Evolutionary conservation across 2,329 filamentous ascomycete genomes (phyloP).

Genomic region (Xylaria sp.): DNA sequence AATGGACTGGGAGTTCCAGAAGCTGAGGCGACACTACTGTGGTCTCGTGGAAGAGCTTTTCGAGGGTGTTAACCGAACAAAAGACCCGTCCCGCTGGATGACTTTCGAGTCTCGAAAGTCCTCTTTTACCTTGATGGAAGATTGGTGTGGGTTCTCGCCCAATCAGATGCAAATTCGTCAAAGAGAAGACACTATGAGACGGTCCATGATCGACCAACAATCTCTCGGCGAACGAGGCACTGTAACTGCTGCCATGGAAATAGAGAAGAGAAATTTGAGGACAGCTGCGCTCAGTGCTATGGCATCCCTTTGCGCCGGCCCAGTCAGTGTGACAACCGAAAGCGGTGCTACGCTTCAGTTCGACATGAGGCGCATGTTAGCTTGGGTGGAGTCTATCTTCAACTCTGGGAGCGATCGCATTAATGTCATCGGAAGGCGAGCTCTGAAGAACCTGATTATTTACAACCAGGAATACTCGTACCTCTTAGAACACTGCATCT

Average conservation of each 20-base stretch:
- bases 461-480: conserved; percentile 88
- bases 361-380: conserved; percentile 87
- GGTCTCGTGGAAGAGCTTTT: conserved; percentile 92
- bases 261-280: conserved; percentile 90
- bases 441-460: conserved; percentile 84
- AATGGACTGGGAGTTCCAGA: conserved; percentile 92
- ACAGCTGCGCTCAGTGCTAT: conserved; percentile 92
- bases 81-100: conserved; percentile 90
- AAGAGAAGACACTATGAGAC: conserved; percentile 84
- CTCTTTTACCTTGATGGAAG: conserved; percentile 95
- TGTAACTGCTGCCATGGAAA: conserved; percentile 88
- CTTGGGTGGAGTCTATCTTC: conserved; percentile 96
- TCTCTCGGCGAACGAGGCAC: conserved; percentile 74
- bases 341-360: conserved; percentile 88
- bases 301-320: conserved; percentile 86
- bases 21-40: conserved; percentile 89
- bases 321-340: conserved; percentile 85
- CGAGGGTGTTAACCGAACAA: conserved; percentile 83
- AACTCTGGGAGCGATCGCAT: conserved; percentile 88
- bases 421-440: conserved; percentile 85
- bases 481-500: conserved; percentile 85
- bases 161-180: conserved; percentile 82
- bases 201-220: conserved; percentile 80
- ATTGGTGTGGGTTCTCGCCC: conserved; percentile 97
- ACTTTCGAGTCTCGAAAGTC: conserved; percentile 96